These are phyloP conservation scores for Calophaca sinica DNA, from an alignment of 306 rosid species.

Conservation along the genomic window DNA sequence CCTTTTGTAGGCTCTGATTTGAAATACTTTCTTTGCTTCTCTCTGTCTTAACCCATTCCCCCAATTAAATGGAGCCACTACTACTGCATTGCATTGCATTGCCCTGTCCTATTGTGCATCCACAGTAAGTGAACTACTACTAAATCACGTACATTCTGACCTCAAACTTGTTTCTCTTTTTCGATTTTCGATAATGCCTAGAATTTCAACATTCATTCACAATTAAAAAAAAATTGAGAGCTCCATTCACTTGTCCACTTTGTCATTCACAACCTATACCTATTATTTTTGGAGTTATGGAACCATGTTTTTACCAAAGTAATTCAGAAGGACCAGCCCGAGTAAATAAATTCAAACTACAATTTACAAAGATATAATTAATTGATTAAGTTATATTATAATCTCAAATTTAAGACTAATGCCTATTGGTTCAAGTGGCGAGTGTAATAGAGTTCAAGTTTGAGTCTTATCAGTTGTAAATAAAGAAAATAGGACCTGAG, in stretches of 20 bases:
- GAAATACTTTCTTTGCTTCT: conserved; percentile 41
- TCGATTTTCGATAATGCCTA: conserved; percentile 31
- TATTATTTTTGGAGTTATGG: neutral
- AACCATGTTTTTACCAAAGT: too few species aligned
- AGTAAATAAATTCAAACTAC: too few species aligned
- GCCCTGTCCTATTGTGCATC: conserved; percentile 40
- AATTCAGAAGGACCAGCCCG: too few species aligned
- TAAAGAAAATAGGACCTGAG: too few species aligned
- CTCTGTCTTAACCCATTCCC: conserved; percentile 58
- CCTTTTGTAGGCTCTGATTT: conserved; percentile 55
- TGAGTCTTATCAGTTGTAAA: too few species aligned
- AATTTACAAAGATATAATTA: too few species aligned
- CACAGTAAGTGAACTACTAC: conserved; percentile 55
- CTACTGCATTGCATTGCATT: neutral
- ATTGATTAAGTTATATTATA: too few species aligned
- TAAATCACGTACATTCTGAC: conserved; percentile 31
- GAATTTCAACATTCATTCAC: conserved; percentile 30
- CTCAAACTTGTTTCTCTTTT: conserved; percentile 15
- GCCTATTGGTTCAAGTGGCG: too few species aligned
- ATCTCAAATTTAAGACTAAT: too few species aligned
- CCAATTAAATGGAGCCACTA: conserved; percentile 39
- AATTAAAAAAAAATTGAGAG: neutral
- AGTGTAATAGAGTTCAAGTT: too few species aligned
- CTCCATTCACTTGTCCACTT: neutral
- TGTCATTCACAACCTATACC: neutral